Evolutionary conservation across 331 rosid species (phyloP), one percentile per base, ranked within the genome.

Genomic region (Cydonia oblonga): DNA sequence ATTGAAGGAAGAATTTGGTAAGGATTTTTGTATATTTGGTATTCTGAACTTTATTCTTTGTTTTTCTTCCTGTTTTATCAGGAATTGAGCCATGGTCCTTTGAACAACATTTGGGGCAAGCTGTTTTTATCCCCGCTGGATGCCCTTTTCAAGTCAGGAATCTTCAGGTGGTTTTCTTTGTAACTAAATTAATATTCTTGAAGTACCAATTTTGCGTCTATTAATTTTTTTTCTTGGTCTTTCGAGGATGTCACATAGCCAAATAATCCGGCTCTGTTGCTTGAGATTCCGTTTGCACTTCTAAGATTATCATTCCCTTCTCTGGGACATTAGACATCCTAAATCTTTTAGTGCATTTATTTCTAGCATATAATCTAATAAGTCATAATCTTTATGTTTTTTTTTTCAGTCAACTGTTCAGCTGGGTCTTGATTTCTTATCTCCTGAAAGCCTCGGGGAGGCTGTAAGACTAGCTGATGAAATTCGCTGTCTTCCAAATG

Each of bases 81-180:
- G 99, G 93, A 76, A 82, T 91, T 75, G 96, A 88, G 85, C 97
- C 99, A 23, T 95, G 99, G 99, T 91, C 97, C 68, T 95, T 95
- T 72, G 97, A 88, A 80, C 97, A 95, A 82, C 78, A 83, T 80
- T 81, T 87, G 72, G 97, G 97, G 78, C 91, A 91, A 73, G 97
- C 96, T 49, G 83, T 91, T 68, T 95, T 95, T 85, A 81, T 95
- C 73, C 99, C 99, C 68, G 92, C 99, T 66, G 97, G 97, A 58
- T 89, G 99, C 82, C 99, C 99, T 78, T 91, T 88, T 73, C 99
- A 91, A 84, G 96, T 88, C 22, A 85, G 86, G 76, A 95, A 89
- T 85, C 86, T 88, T 82, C 91, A 84, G 93, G 96, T 91, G 51
- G 22, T 79, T 78, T 69, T 30, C 19, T 78, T 75, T 53, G 19